phyloP scores from a whole-genome alignment of 2,329 filamentous ascomycete species.

The Anthostomella pinea region DNA sequence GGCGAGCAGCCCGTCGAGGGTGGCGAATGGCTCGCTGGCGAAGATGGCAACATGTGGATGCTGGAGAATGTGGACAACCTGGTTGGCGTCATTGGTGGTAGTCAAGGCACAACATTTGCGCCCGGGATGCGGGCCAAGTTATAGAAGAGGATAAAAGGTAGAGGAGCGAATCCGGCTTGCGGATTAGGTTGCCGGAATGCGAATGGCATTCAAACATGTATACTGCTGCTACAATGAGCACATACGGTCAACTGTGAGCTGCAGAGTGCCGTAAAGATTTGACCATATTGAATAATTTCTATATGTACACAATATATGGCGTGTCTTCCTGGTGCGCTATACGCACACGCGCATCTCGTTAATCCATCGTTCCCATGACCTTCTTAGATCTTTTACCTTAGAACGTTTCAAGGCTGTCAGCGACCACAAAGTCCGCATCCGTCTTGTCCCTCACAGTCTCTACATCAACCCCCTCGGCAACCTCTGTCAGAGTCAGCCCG shows the following conservation, averaged over 20 bases:
- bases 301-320: no score
- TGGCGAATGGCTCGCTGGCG: constrained; percentile 59
- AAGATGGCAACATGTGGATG: constrained; percentile 65
- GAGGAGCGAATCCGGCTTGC: no score
- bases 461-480: constrained; percentile 65
- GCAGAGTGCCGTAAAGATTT: no score
- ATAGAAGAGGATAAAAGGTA: constrained; percentile 21
- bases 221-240: no score
- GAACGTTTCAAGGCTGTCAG: constrained; percentile 50
- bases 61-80: constrained; percentile 60
- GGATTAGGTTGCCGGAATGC: no score
- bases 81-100: constrained; percentile 43
- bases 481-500: constrained; percentile 64
- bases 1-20: constrained; percentile 48
- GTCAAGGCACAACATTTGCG: constrained; percentile 53
- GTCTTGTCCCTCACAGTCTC: constrained; percentile 70
- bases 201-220: no score
- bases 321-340: no score
- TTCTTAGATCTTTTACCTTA: no score
- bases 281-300: no score
- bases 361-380: no score
- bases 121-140: constrained; percentile 45
- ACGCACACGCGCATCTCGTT: no score
- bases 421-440: constrained; percentile 63
- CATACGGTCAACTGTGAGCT: no score